Evolutionary conservation across 345 rosid species (phyloP), one percentile per base, ranked within the genome.

Genomic region (Brassica carinata): DNA sequence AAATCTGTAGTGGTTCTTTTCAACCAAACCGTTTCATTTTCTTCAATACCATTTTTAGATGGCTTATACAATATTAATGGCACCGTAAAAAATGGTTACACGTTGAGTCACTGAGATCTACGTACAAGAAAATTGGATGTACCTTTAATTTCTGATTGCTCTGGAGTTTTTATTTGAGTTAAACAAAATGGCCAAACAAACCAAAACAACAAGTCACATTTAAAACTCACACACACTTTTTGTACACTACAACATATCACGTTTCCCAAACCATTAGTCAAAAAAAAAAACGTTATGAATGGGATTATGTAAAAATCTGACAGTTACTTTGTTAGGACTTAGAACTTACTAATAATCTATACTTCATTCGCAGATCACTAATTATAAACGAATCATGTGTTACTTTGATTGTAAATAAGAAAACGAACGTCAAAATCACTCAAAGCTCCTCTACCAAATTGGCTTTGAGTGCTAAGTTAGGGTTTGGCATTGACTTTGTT

Each of bases 401-500:
- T 48, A 43, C 8, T 74, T 34, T 58, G 23, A 19, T 19, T 19
- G 23, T 19, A 19, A 19, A 19, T 19, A 19, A 19, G 1, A 29
- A 80, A 67, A 48, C 11, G 27, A 76, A 81, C 84, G 81, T 81
- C 84, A 62, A 77, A 81, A 77, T 81, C 74, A 81, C 81, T 81
- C 74, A 81, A 72, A 81, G 84, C 74, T 61, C 58, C 5, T 43
- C 5, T 43, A 76, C 78, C 78, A 63, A 77, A 7, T 36, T 77
- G 71, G 74, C 81, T 81, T 72, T 77, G 81, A 81, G 78, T 81
- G 81, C 7, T 76, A 77, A 77, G 40, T 72, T 81, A 81, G 77
- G 78, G 61, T 67, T 62, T 59, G 74, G 27, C 81, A 76, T 81
- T 81, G 81, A 81, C 84, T 76, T 76, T 71, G 9, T 33, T 80